Evolutionary conservation across 768 basidiomycete genomes (phyloP).

Genomic region (Pisolithus tinctorius): DNA sequence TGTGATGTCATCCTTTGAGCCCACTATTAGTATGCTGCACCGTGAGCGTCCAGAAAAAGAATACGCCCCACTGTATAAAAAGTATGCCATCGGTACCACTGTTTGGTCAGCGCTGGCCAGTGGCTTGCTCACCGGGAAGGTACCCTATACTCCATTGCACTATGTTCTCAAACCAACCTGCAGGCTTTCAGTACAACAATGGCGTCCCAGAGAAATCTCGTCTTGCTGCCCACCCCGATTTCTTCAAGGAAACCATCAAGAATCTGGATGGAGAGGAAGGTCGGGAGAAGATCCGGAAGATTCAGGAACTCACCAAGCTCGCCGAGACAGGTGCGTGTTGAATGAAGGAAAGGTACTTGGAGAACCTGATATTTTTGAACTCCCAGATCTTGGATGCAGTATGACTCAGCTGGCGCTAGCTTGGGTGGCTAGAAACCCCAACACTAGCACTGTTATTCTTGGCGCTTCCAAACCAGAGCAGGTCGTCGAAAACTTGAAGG

Average conservation of each 20-base stretch:
- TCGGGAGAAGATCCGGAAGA: constrained; percentile 40
- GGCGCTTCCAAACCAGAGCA: constrained; percentile 45
- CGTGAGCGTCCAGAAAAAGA: constrained; percentile 51
- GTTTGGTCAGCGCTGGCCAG: constrained; percentile 53
- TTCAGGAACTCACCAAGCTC: constrained; percentile 39
- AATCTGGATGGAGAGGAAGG: constrained; percentile 37
- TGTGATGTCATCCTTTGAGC: background rate
- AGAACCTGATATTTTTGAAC: constrained; percentile 3
- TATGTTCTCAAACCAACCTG: background rate
- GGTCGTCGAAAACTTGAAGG: constrained; percentile 42
- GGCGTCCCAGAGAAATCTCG: constrained; percentile 48
- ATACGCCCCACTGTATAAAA: constrained; percentile 39
- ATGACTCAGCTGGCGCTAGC: constrained; percentile 50
- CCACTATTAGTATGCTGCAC: constrained; percentile 36
- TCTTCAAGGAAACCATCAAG: constrained; percentile 41
- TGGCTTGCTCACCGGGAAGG: constrained; percentile 52
- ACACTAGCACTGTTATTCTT: constrained; percentile 41
- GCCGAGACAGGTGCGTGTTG: constrained; percentile 29
- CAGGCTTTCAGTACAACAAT: constrained; percentile 34
- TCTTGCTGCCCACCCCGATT: constrained; percentile 39
- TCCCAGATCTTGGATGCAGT: constrained; percentile 37
- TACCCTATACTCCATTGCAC: constrained; percentile 4
- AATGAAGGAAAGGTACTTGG: background rate
- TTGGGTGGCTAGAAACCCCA: constrained; percentile 47
- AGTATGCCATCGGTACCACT: constrained; percentile 41